Base-by-base conservation (phyloP, 1,139 yeast species). In the Candida buenavistaensis region DNA sequence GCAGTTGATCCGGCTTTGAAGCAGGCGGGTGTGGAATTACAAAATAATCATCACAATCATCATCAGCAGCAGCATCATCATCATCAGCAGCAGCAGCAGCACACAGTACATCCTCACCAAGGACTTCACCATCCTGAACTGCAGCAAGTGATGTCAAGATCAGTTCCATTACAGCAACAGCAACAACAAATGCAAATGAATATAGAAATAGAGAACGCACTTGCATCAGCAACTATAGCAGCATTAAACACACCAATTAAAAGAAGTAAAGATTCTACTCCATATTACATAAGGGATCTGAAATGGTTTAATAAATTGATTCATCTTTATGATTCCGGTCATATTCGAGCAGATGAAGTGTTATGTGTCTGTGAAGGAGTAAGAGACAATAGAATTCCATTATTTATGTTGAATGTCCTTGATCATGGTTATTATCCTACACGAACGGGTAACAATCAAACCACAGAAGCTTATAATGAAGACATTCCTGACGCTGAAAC, bases 221-320 rank as follows among this genome's bases (percentile, higher is more conserved):
- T 64, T 33, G 59, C 65, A 3, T 48, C 54, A 7, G 64, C 68
- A 2, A 62, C 67, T 1, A 59, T 63, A 12, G 62, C 65, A 2
- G 68, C 68, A 1, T 58, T 61, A n/a, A 56, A 59, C 32, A 52
- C 65, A 1, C 65, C 67, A 1, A 63, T 59, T 3, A 47, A 51
- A 6, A 53, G 49, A 27, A 57, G 54, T 2, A 48, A 52, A 13
- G 54, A 52, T 12, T 40, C 52, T 4, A 45, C 51, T 10, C 64
- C 65, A 4, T 51, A 51, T 26, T 66, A 66, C 40, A 57, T 63
- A 16, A 64, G 63, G 33, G 72, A 66, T 37, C 51, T 70, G n/a
- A 59, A 62, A 33, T 66, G 72, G 71, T 64, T 65, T 43, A 63
- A 57, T 38, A 62, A 57, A 36, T 52, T 64, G 31, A 52, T 66